Evolutionary conservation across 805 yeast species (phyloP).

Genomic region (Wickerhamomyces rabaulensis): DNA sequence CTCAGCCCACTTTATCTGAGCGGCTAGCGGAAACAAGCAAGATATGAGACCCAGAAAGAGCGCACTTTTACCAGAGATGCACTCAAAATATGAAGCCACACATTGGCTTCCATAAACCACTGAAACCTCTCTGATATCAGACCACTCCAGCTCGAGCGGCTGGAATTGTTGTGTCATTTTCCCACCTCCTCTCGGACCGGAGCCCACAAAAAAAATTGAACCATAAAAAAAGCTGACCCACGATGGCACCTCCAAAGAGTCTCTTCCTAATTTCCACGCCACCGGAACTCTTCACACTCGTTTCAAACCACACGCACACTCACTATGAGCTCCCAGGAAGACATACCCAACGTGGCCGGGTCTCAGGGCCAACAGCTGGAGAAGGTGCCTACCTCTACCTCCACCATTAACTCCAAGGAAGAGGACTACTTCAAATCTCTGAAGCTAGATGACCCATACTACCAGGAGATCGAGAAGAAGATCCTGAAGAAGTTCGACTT

Average conservation of each 20-base stretch:
- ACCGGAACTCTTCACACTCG: too few species aligned
- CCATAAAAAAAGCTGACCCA: not conserved
- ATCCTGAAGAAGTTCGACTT: constrained; percentile 39
- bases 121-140: too few species aligned
- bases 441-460: constrained; percentile 4
- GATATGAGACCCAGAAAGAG: too few species aligned
- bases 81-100: too few species aligned
- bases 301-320: not conserved
- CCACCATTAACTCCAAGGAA: constrained; percentile 6
- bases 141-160: too few species aligned
- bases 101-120: too few species aligned
- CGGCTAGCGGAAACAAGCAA: too few species aligned
- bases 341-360: not conserved
- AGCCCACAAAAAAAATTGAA: not conserved
- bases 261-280: too few species aligned
- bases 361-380: not conserved
- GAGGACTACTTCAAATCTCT: constrained; percentile 5
- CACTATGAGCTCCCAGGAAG: not conserved
- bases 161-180: too few species aligned
- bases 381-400: not conserved
- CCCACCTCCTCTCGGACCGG: not conserved
- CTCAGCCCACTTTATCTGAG: too few species aligned
- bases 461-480: constrained; percentile 24
- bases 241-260: too few species aligned
- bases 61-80: too few species aligned